A percentile compares a stretch with the other conserved stretches of the same genome.
Conservation (phyloP, 495 filamentous ascomycete genomes). For the Daldinia childiae region DNA sequence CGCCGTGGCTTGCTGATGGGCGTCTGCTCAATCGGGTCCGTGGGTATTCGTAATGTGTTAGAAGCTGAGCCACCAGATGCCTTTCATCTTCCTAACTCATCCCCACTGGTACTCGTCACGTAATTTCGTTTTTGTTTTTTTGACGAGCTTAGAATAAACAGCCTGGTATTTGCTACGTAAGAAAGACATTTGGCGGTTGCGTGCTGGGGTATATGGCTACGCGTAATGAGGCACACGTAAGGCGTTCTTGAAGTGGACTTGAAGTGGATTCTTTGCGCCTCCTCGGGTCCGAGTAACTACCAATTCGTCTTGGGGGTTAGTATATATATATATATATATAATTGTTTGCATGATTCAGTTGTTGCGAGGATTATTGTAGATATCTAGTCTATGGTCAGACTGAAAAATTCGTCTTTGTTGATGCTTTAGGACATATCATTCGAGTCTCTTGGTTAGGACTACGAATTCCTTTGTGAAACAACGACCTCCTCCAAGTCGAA, state of each 20-base stretch:
- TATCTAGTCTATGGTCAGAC: background rate
- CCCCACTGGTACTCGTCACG: no score
- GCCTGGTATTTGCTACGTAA: no score
- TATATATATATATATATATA: background rate
- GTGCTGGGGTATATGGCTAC: background rate
- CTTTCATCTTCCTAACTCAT: no score
- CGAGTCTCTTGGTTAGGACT: background rate
- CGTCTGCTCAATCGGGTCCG: no score
- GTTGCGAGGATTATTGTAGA: background rate
- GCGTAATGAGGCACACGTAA: background rate
- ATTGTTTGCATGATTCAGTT: background rate
- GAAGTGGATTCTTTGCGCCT: background rate
- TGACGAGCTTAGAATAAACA: no score
- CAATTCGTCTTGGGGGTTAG: background rate
- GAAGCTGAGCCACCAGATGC: no score
- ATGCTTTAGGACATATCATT: background rate
- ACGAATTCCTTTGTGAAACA: background rate
- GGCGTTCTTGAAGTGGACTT: background rate
- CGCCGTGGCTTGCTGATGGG: no score
- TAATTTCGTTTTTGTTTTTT: no score
- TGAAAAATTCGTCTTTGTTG: background rate
- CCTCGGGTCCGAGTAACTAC: background rate
- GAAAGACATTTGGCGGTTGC: no score
- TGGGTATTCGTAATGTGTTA: no score
- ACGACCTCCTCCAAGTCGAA: background rate